A percentile compares a stretch with the other conserved stretches of the same genome.
phyloP scores from a whole-genome alignment of 257 asterid genomes.

The Echites panduratus region DNA sequence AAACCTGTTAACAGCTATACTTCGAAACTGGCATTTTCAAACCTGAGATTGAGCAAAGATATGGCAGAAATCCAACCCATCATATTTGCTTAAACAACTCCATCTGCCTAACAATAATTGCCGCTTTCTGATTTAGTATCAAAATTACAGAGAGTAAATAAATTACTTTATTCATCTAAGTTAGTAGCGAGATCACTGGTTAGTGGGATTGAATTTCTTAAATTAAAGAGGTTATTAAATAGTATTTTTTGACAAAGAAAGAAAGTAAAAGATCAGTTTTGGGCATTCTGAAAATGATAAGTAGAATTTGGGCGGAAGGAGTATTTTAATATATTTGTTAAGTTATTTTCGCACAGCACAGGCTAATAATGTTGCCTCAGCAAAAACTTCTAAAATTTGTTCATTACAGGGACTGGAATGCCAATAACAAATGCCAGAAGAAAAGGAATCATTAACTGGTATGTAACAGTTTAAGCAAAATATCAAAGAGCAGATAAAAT shows the following conservation, averaged over 20 bases:
- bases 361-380: background rate
- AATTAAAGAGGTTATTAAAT: no score
- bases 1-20: background rate
- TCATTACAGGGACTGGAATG: background rate
- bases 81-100: background rate
- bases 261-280: no score
- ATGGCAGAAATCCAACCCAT: background rate
- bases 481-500: background rate
- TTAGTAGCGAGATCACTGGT: no score
- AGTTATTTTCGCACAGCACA: background rate
- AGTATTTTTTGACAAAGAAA: no score
- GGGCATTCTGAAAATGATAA: no score
- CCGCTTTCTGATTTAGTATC: no score
- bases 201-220: no score
- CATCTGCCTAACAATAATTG: no score
- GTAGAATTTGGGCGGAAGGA: no score
- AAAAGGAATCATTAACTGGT: background rate
- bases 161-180: no score
- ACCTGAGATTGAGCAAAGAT: background rate
- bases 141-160: no score
- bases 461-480: background rate
- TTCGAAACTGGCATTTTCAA: background rate
- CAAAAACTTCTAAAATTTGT: background rate
- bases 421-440: background rate
- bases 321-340: background rate